A percentile compares a stretch with the other conserved stretches of the same genome.
These are phyloP conservation scores for Pseudocercospora fuligena DNA, from an alignment of 2,329 filamentous ascomycete genomes.

Conservation along the genomic window DNA sequence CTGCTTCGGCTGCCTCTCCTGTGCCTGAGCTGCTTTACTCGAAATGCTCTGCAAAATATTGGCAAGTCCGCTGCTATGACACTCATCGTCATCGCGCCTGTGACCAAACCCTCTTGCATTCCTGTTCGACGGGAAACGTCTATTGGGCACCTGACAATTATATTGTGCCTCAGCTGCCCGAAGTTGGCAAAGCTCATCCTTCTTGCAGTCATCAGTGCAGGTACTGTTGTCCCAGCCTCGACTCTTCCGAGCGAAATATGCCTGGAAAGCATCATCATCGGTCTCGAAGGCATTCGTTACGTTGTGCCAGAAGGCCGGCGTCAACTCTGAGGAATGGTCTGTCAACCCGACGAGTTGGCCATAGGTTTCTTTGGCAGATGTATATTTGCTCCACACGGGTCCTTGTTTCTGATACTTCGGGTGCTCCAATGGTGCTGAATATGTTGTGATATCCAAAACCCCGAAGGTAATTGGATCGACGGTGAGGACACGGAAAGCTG, in stretches of 20 bases:
- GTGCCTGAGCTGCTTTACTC: neutral
- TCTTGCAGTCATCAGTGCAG: conserved; percentile 53
- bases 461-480: conserved; percentile 63
- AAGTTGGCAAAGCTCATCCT: conserved; percentile 57
- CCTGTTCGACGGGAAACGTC: neutral
- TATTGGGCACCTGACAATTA: conserved; percentile 47
- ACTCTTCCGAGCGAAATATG: conserved; percentile 54
- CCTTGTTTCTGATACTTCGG: conserved; percentile 48
- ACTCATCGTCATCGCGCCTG: neutral
- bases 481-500: conserved; percentile 63
- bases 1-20: neutral
- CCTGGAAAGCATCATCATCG: conserved; percentile 51
- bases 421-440: conserved; percentile 58
- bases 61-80: neutral
- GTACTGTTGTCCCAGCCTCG: conserved; percentile 51
- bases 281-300: conserved; percentile 56
- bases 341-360: conserved; percentile 46
- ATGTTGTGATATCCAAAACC: conserved; percentile 60
- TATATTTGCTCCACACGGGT: conserved; percentile 61
- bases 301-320: conserved; percentile 64
- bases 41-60: neutral
- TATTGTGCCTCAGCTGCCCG: conserved; percentile 59
- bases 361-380: conserved; percentile 62
- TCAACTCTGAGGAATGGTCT: conserved; percentile 52
- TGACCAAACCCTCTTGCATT: neutral